Evolutionary conservation across 2,329 filamentous ascomycete genomes (phyloP).

Genomic region (Talaromyces sp.): DNA sequence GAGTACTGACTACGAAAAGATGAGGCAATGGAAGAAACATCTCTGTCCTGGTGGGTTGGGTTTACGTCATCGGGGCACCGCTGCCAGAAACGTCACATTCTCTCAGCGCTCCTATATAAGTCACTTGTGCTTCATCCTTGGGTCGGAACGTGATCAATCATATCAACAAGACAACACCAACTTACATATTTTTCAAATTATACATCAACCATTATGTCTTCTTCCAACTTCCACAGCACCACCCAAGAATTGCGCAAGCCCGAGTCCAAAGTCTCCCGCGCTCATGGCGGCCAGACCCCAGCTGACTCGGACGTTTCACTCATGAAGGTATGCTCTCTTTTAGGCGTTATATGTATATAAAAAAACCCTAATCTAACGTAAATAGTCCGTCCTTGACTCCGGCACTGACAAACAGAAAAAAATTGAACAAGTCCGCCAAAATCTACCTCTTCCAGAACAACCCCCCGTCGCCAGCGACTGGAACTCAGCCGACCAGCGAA

Average conservation of each 20-base stretch:
- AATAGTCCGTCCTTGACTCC: conserved; percentile 39
- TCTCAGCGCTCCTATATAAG: background rate
- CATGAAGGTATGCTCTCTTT: conserved; percentile 42
- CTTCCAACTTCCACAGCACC: conserved; percentile 48
- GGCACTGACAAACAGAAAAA: conserved; percentile 57
- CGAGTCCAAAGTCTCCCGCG: conserved; percentile 42
- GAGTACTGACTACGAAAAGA: background rate
- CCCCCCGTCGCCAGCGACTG: conserved; percentile 74
- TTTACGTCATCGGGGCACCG: conserved; percentile 9
- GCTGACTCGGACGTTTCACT: conserved; percentile 44
- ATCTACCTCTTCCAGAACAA: conserved; percentile 75
- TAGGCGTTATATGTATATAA: no score
- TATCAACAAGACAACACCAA: background rate
- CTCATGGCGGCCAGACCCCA: conserved; percentile 42
- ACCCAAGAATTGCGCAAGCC: conserved; percentile 49
- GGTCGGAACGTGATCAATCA: background rate
- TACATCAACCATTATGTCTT: conserved; percentile 21
- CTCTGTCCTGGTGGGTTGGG: background rate
- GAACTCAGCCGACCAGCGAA: conserved; percentile 67
- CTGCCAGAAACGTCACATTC: background rate
- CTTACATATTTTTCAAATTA: background rate
- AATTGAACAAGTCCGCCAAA: conserved; percentile 65
- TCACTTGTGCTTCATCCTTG: background rate
- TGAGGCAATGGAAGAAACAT: background rate
- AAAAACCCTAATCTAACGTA: background rate